Evolutionary conservation across 768 basidiomycete genomes (phyloP).

Genomic region (Macrolepiota dolichaula): DNA sequence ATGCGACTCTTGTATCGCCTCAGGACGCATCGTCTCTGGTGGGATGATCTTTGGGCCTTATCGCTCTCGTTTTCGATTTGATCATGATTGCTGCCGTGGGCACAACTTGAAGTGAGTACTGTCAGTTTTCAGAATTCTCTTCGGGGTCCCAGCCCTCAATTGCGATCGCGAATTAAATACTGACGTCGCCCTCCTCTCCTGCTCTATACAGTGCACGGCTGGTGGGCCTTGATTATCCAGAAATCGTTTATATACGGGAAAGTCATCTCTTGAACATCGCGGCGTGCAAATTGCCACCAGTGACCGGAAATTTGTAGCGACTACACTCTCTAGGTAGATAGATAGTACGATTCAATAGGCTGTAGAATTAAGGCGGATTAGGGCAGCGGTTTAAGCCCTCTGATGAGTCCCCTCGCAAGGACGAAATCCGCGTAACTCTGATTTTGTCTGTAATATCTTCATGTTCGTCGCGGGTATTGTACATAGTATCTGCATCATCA

Average conservation of each 20-base stretch:
- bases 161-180: not conserved
- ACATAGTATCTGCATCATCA: conserved; percentile 15
- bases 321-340: no score
- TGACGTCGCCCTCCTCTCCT: not conserved
- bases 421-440: conserved; percentile 19
- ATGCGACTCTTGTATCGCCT: conserved; percentile 21
- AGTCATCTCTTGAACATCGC: not conserved
- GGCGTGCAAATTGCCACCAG: conserved; percentile 1
- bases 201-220: not conserved
- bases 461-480: conserved; percentile 17
- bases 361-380: conserved; percentile 22
- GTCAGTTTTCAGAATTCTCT: conserved; percentile 9
- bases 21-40: conserved; percentile 22
- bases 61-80: conserved; percentile 17
- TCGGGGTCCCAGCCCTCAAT: not conserved
- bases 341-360: no score
- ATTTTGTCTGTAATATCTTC: conserved; percentile 19
- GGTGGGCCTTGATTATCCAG: conserved; percentile 11
- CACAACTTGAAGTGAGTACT: conserved; percentile 4
- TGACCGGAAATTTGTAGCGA: conserved; percentile 5
- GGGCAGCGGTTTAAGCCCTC: conserved; percentile 21
- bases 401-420: conserved; percentile 17
- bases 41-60: conserved; percentile 27
- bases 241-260: conserved; percentile 11
- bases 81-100: conserved; percentile 5